Base-by-base conservation (phyloP, 371 early-diverging fungal species). In the Rhizopus arrhizus region DNA sequence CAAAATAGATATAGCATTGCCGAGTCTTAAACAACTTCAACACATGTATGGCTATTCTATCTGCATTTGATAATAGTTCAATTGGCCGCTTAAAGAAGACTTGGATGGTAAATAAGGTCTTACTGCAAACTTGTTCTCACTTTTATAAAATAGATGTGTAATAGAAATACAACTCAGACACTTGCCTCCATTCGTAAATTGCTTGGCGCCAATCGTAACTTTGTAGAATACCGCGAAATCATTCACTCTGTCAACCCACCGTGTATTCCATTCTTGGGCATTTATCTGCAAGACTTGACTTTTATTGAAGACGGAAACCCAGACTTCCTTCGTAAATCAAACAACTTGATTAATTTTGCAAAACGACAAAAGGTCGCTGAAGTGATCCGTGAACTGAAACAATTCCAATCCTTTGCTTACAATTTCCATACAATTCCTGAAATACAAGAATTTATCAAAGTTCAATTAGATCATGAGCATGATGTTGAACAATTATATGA, bases 251-350 rank as follows among this genome's bases (percentile, higher is more conserved):
- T 87, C 62, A 90, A 90, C 64, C 95, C 95, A 46, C 96, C 97
- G 0, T 92, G 93, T 63, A 88, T 96, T 11, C 97, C 97, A 0
- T 95, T 94, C 69, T 78, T 96, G 53, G 95, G 91, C 38, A 82
- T 89, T 29, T 92, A 91, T 61, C 74, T 95, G 35, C 92, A 91
- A 58, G 97, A 97, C 66, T 69, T 97, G 63, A 93, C 94, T 22
- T 95, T 96, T 74, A 90, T 95, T 52, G 92, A 95, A 67, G 95
- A 95, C 54, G 95, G 96, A 40, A 95, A 94, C 73, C 83, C 89
- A 9, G 91, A 95, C 66, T 82, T 81, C 61, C 66, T 93, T 36
- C 60, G 69, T 58, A 76, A 83, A 72, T 73, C 74, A 42, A 72
- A 70, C 3, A 73, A 70, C 12, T 72, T 91, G 35, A 93, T 97